Conservation (phyloP, 108 stramenopile species). For the Nannochloropsis salina region DNA sequence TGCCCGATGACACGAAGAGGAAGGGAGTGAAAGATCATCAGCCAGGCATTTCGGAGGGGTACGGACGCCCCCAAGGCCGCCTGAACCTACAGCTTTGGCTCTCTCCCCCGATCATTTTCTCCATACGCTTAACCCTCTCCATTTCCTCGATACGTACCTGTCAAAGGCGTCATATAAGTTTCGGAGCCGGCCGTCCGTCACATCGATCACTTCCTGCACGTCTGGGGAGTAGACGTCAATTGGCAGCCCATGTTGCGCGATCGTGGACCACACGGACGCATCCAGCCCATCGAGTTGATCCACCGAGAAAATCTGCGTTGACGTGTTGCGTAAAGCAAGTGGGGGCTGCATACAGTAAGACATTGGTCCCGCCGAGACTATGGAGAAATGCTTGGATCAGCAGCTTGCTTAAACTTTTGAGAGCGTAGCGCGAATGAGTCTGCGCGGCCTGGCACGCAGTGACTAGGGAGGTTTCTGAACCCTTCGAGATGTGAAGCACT, state of each 20-base stretch:
- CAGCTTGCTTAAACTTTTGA: too few species aligned
- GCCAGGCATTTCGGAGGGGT: background rate
- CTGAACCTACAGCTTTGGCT: background rate
- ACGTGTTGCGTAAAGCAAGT: background rate
- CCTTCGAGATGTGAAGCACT: background rate
- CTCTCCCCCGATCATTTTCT: background rate
- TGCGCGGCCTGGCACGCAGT: background rate
- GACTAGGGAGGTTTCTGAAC: background rate
- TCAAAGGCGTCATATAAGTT: background rate
- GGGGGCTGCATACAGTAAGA: background rate
- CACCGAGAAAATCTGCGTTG: background rate
- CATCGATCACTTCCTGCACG: conserved; percentile 10
- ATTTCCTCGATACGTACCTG: background rate
- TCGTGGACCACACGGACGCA: background rate
- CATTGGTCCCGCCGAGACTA: too few species aligned
- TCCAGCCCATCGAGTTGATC: background rate
- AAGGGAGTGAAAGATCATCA: background rate
- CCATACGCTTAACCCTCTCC: background rate
- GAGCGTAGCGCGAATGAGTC: too few species aligned
- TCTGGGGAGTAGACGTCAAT: background rate
- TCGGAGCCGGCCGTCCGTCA: background rate
- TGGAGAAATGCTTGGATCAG: too few species aligned
- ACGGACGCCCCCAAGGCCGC: background rate
- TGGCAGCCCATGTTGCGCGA: background rate
- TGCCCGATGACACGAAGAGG: background rate